Conservation (phyloP, 2,329 filamentous ascomycete genomes). For the Alternaria gansuensis region DNA sequence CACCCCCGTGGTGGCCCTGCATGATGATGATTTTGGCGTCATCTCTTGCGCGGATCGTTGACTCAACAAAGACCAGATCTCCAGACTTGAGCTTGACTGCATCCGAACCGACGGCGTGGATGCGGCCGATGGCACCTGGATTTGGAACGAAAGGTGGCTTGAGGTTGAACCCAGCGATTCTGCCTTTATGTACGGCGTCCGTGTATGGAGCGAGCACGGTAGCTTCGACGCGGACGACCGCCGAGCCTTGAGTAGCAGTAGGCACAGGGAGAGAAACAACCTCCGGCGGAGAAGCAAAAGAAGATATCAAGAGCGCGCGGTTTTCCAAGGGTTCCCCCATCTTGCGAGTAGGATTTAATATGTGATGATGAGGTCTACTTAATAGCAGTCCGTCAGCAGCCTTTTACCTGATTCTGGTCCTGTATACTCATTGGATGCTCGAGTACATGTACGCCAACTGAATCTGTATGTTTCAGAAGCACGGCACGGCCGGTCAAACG, state of each 20-base stretch:
- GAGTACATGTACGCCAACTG: no score
- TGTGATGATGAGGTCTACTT: no score
- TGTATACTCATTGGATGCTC: no score
- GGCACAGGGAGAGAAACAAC: constrained; percentile 42
- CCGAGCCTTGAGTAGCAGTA: constrained; percentile 45
- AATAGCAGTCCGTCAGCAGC: background rate
- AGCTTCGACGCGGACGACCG: constrained; percentile 51
- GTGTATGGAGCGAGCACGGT: constrained; percentile 54
- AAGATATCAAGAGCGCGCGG: constrained; percentile 5
- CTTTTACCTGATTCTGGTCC: no score
- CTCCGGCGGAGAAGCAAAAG: constrained; percentile 3
- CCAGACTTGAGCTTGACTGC: constrained; percentile 45
- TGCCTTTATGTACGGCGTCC: constrained; percentile 50
- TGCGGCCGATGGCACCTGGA: constrained; percentile 44
- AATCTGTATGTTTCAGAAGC: no score
- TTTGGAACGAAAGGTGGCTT: constrained; percentile 49
- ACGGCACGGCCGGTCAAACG: no score
- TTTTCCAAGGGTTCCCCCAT: background rate
- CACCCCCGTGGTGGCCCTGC: background rate
- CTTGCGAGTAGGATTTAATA: no score
- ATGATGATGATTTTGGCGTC: background rate
- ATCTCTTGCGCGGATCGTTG: background rate
- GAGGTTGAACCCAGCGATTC: constrained; percentile 31
- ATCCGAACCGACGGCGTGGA: constrained; percentile 49
- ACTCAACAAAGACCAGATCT: constrained; percentile 52